A percentile compares a stretch with the other conserved stretches of the same genome.
Evolutionary conservation across 1,284 basidiomycete genomes (phyloP).

Genomic region (Rhodotorula sp.): DNA sequence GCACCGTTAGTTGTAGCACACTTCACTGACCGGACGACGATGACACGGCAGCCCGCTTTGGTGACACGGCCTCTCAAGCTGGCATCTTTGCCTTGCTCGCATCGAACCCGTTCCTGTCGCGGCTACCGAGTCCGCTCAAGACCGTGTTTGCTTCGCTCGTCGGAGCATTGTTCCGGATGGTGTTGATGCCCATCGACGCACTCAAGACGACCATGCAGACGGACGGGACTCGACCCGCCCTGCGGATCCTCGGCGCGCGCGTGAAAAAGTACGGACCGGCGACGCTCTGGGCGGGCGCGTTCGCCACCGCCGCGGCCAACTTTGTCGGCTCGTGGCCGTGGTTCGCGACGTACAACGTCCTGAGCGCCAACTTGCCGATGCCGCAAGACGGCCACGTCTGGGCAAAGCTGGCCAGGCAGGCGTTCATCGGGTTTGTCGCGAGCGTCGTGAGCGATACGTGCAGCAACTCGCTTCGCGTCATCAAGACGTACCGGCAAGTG

Average conservation of each 20-base stretch:
- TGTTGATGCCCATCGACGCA: slow-evolving; percentile 64
- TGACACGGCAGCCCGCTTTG: slow-evolving; percentile 60
- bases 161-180: slow-evolving; percentile 74
- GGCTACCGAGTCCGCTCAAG: slow-evolving; percentile 63
- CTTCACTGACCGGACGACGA: neutral
- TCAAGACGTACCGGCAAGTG: slow-evolving; percentile 90
- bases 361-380: slow-evolving; percentile 63
- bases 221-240: slow-evolving; percentile 65
- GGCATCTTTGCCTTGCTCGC: slow-evolving; percentile 73
- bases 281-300: slow-evolving; percentile 73
- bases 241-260: slow-evolving; percentile 64
- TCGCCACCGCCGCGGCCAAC: slow-evolving; percentile 83
- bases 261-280: slow-evolving; percentile 72
- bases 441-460: slow-evolving; percentile 76
- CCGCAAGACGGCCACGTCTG: slow-evolving; percentile 50
- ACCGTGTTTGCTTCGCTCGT: slow-evolving; percentile 50
- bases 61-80: slow-evolving; percentile 81
- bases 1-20: neutral
- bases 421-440: slow-evolving; percentile 80
- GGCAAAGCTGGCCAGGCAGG: slow-evolving; percentile 67
- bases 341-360: slow-evolving; percentile 66
- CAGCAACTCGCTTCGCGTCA: slow-evolving; percentile 81
- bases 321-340: slow-evolving; percentile 83
- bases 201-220: slow-evolving; percentile 77
- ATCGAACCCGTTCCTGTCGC: slow-evolving; percentile 65